Evolutionary conservation across 176 grass and related monocot genomes (phyloP).

Genomic region (barley (Hordeum vulgare)): DNA sequence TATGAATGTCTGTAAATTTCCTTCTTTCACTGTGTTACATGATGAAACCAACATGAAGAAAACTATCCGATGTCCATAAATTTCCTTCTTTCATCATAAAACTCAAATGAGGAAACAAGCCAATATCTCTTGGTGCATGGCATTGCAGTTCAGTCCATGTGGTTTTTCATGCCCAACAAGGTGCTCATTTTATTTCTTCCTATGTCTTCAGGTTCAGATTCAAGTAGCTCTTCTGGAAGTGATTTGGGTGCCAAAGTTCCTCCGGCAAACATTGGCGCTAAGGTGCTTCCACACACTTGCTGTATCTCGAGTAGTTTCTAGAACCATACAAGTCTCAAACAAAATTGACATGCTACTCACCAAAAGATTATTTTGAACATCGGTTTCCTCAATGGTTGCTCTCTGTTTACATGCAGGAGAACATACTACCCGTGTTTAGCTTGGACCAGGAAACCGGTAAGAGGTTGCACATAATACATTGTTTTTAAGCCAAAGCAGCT

Average conservation of each 20-base stretch:
- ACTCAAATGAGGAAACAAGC: not conserved
- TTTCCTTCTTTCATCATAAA: not conserved
- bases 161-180: not conserved
- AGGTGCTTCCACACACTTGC: constrained; percentile 44
- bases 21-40: not conserved
- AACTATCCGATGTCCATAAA: not conserved
- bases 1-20: not conserved
- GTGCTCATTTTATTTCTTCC: constrained; percentile 16
- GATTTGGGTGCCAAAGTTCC: constrained; percentile 56
- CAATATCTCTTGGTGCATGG: not conserved
- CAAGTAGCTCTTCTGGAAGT: constrained; percentile 85
- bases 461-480: not conserved
- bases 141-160: not conserved
- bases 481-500: not conserved
- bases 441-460: constrained; percentile 69
- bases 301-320: constrained; percentile 13
- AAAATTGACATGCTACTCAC: constrained; percentile 13
- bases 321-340: not conserved
- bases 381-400: constrained; percentile 22
- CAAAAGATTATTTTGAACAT: not conserved
- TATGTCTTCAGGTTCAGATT: constrained; percentile 65
- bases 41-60: constrained; percentile 12
- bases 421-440: constrained; percentile 18
- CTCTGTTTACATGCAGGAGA: constrained; percentile 49
- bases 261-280: constrained; percentile 27